Evolutionary conservation across 1,284 basidiomycete genomes (phyloP), one percentile per base, ranked within the genome.

Genomic region (Cryptococcus deneoformans): DNA sequence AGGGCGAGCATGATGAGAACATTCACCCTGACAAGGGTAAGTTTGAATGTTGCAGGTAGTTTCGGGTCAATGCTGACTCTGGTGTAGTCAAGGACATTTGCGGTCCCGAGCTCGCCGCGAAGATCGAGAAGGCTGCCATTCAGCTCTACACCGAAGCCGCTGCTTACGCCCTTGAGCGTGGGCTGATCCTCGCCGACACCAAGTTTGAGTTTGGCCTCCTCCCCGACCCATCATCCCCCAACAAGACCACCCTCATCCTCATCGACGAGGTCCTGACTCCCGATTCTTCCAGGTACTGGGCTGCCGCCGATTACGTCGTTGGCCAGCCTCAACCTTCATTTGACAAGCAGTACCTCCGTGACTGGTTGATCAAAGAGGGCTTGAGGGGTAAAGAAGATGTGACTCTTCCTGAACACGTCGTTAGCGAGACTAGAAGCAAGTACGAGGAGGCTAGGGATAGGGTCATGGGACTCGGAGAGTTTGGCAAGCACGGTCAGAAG

Each of bases 281-380:
- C 6, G 96, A 99, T 78, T 96, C 92, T 24, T 97, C 93, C 16
- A 85, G 95, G 44, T 99, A 98, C 82, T 99, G 96, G 95, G 87
- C 92, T 1, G 82, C 86, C 0, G 82, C 80, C 11, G 83, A 80
- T 2, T 99, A 96, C 79, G 77, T 80, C 43, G 82, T 85, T 2
- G 95, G 95, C 8, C 81, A 83, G 56, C 73, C 86, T 0, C 95
- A 97, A 78, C 84, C 87, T 20, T 92, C 90, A 69, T 99, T 96
- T 70, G 96, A 99, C 78, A 99, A 99, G 81, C 95, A 99, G 79
- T 97, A 89, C 72, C 80, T 99, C 47, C 82, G 96, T 40, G 93
- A 98, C 75, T 93, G 92, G 89, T 80, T 97, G 44, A 84, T 85
- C 29, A 75, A 79, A 34, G 79, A 81, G 5, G 90, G 90, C 0